Evolutionary conservation across 164 flowering plant genomes (phyloP).

Genomic region (Aristolochia fimbriata): DNA sequence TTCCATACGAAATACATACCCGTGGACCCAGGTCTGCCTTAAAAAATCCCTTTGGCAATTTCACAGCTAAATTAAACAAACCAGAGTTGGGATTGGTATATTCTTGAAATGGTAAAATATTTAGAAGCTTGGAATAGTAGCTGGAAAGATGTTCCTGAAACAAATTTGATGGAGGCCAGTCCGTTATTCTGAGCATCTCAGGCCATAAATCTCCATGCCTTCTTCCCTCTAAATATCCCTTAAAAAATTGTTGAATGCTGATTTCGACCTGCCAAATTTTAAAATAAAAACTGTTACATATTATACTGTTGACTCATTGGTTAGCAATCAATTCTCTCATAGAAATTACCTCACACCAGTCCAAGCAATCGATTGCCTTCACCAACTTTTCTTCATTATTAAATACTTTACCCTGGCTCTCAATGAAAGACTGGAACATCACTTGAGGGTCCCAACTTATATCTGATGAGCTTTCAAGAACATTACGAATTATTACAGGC

Average conservation of each 20-base stretch:
- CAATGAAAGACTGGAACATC: slow-evolving; percentile 44
- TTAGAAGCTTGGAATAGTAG: slow-evolving; percentile 40
- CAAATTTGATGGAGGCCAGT: slow-evolving; percentile 47
- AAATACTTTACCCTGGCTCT: slow-evolving; percentile 18
- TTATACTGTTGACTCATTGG: background rate
- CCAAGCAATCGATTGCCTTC: slow-evolving; percentile 34
- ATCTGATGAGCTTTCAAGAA: slow-evolving; percentile 26
- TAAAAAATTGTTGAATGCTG: slow-evolving; percentile 33
- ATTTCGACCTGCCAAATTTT: slow-evolving; percentile 45
- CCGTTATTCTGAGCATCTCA: slow-evolving; percentile 49
- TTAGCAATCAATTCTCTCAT: background rate
- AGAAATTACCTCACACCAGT: slow-evolving; percentile 16
- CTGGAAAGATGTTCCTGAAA: slow-evolving; percentile 50
- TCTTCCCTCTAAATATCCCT: slow-evolving; percentile 39
- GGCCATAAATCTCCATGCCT: slow-evolving; percentile 27
- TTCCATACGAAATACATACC: slow-evolving; percentile 41
- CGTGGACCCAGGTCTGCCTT: slow-evolving; percentile 51
- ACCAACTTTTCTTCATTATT: slow-evolving; percentile 15
- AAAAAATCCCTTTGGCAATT: slow-evolving; percentile 29
- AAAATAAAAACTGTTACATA: background rate
- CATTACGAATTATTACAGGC: slow-evolving; percentile 59
- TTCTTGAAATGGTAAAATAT: slow-evolving; percentile 55
- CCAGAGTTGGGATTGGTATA: slow-evolving; percentile 64
- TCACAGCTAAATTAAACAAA: slow-evolving; percentile 49
- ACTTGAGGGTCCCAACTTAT: slow-evolving; percentile 63